Evolutionary conservation across 768 basidiomycete species (phyloP), one percentile per base, ranked within the genome.

Genomic region (Russula ochroleuca): DNA sequence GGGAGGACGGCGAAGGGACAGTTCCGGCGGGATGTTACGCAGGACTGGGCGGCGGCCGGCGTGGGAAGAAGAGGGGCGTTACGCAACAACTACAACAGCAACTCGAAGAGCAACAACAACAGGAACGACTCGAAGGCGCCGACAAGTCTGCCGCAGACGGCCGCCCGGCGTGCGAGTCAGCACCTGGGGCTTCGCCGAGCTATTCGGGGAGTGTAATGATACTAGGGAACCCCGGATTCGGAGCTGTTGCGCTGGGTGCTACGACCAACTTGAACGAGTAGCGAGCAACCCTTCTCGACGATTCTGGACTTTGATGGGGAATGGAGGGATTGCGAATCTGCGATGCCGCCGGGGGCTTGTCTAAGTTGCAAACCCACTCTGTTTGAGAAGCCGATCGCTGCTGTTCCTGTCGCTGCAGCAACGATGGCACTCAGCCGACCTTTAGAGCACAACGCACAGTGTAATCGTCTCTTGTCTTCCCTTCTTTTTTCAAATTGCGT

Each of bases 1-100:
- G 45, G 21, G 40, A 43, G 21, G 52, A 53, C 2, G n/a, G 2
- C 17, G 52, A 64, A 41, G 58, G 40, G 19, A 31, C 59, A 33
- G 49, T 25, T 55, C 33, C 31, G 25, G 59, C 59, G n/a, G 59
- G 64, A n/a, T 65, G 64, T 19, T 65, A 65, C 11, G 53, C 53
- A 19, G 63, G 63, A 35, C 52, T 64, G 31, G 54, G 59, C 15
- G 59, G 64, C 14, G 33, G 48, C 9, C 51, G 59, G 25, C 59
- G 64, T 47, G 45, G 45, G 25, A 64, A 54, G 48, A 65, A 61
- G 48, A 40, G 23, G 45, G 35, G 23, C 23, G 40, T 25, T 5
- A 19, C 28, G 28, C 51, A 40, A 33, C 43, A 14, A 19, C 31
- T 7, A 38, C 17, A 47, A 17, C 31, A 21, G 33, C 41, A 5